Evolutionary conservation across 2,329 filamentous ascomycete species (phyloP).

Genomic region (Curvularia sp.): DNA sequence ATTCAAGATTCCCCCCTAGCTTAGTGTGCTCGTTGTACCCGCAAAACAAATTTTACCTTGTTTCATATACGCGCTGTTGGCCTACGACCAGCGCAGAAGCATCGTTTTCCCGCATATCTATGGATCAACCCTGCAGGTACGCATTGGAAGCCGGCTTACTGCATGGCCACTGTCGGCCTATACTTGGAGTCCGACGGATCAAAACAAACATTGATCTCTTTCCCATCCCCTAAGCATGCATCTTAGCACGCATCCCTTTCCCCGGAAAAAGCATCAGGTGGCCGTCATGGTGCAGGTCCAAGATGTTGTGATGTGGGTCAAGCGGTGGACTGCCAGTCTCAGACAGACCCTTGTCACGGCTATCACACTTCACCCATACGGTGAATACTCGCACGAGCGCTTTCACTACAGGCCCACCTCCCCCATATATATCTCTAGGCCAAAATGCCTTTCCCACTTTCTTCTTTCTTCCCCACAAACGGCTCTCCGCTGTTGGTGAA

Average conservation of each 20-base stretch:
- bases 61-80: conserved; percentile 16
- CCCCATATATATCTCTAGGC: conserved; percentile 15
- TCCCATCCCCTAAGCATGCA: conserved; percentile 6
- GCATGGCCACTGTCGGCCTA: conserved; percentile 10
- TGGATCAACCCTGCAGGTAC: conserved; percentile 10
- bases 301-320: conserved; percentile 19
- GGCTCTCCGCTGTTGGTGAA: conserved; percentile 7
- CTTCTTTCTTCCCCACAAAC: conserved; percentile 5
- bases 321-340: conserved; percentile 17
- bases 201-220: not conserved
- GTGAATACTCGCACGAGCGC: conserved; percentile 11
- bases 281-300: not conserved
- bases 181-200: not conserved
- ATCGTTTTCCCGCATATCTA: conserved; percentile 4
- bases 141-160: conserved; percentile 4
- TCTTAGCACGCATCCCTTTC: conserved; percentile 3
- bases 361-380: conserved; percentile 1
- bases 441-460: not conserved
- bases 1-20: conserved; percentile 8
- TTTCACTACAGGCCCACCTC: not conserved
- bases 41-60: conserved; percentile 10
- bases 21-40: conserved; percentile 8
- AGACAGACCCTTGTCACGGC: conserved; percentile 6
- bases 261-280: conserved; percentile 13
- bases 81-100: not conserved